Base-by-base conservation (phyloP, 108 stramenopile species). In the Nitzschia sp. region DNA sequence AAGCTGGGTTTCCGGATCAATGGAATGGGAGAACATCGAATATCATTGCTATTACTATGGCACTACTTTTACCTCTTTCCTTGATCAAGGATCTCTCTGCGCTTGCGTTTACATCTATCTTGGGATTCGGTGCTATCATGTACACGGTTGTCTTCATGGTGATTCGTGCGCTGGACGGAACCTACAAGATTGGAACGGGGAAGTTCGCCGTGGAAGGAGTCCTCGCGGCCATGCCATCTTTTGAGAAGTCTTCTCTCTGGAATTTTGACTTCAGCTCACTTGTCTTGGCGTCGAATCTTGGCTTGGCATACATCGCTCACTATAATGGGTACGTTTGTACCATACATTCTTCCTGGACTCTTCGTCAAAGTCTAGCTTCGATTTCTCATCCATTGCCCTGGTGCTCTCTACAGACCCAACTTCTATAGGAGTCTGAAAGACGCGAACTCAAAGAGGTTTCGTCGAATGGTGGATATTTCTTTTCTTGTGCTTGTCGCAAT, bases 131-230 rank as follows among this genome's bases (percentile, higher is more conserved):
- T 8, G 73, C 80, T 31, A 73, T 85, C 33, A 57, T 78, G 53
- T 85, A 85, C 72, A 85, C 80, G 6, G 80, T 85, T 3, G 28
- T 79, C 11, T 81, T 85, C 44, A 77, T 85, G 11, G 57, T 75
- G 22, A 32, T 73, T 34, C 57, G 84, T 50, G 58, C 75, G 19
- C 26, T 81, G 45, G 84, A 85, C 69, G 84, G 84, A 38, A 69
- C 68, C 28, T 85, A 85, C 45, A 69, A 55, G 13, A 23, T 80
- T 28, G 61, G 67, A 15, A 15, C 71, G 1, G 82, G 82, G 21
- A 68, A 58, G 28, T 83, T 83, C 59, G 71, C 78, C 5, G 61
- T 31, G 33, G 80, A 79, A 23, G 76, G 58, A 27, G 19, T 72
- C 25, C 34, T 71, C 33, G 21, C 31, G 33, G 55, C 53, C 11